Base-by-base conservation (phyloP, 345 rosid species). In the Leavenworthia alabamica region DNA sequence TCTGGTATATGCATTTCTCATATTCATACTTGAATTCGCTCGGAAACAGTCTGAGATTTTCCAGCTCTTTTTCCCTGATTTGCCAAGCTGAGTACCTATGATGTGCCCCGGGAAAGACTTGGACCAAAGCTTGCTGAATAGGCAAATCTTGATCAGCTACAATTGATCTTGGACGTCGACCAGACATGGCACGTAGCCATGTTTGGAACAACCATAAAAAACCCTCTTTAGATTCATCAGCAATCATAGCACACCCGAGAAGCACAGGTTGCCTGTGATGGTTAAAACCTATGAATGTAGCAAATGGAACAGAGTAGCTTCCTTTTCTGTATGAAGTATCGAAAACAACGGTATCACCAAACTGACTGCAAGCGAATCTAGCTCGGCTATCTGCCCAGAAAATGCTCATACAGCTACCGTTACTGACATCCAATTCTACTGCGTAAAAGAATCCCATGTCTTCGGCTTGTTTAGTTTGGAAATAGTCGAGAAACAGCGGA, bases 351-450 rank as follows among this genome's bases (percentile, higher is more conserved):
- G 73, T 73, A 79, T 91, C 96, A 19, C 96, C 90, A 36, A 88
- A 91, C 53, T 88, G 96, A 73, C 92, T 86, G 67, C 95, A 80
- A 9, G 90, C 80, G 62, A 81, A 89, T 76, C 98, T 84, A 35
- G 86, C 83, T 81, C 93, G 81, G 31, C 98, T 84, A 68, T 91
- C 98, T 0, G 87, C 96, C 98, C 95, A 89, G 66, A 91, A 91
- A 32, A 86, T 27, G 75, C 82, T 83, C 83, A 73, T 77, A 62
- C 92, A 84, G 54, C 74, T 75, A 35, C 95, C 92, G 27, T 53
- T 68, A 3, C 0, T 58, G 33, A 74, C 81, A 52, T 82, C 87
- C 47, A 89, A 60, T 49, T 91, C 85, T 0, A 84, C 71, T 0
- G 93, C 84, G 36, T 83, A 76, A 73, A 91, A 91, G 83, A 91